Conservation (phyloP, 768 basidiomycete genomes). For the Botryobasidium botryosum region DNA sequence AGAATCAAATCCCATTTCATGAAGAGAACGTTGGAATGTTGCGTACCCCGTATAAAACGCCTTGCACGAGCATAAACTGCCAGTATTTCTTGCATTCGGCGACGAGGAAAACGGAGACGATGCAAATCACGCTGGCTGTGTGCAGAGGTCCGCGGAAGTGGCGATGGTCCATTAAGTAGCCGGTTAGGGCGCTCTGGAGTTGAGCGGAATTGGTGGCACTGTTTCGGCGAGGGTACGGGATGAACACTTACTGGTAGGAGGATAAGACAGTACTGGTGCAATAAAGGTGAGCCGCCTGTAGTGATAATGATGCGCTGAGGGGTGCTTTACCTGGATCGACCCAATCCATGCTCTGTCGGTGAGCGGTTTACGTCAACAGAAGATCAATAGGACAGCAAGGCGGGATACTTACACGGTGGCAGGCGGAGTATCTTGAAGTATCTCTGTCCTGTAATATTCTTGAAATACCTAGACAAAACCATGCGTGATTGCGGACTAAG, state of each 20-base stretch:
- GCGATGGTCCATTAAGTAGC: constrained; percentile 59
- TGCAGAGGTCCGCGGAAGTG: constrained; percentile 37
- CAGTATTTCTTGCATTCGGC: constrained; percentile 59
- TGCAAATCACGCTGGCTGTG: constrained; percentile 31
- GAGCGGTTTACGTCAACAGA: no score
- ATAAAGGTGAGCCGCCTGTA: neutral
- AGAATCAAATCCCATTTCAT: no score
- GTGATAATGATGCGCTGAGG: neutral
- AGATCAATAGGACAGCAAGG: no score
- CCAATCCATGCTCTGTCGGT: constrained; percentile 63
- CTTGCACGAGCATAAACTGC: constrained; percentile 67
- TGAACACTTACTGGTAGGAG: constrained; percentile 13
- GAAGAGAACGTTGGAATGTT: no score
- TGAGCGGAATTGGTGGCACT: constrained; percentile 33
- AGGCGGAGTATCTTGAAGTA: constrained; percentile 33
- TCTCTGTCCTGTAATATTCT: constrained; percentile 43
- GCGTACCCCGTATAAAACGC: constrained; percentile 45
- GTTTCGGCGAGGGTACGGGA: neutral
- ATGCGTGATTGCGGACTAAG: no score
- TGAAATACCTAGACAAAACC: constrained; percentile 40
- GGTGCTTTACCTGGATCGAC: constrained; percentile 39
- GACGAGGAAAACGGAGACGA: constrained; percentile 43
- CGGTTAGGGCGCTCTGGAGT: constrained; percentile 35
- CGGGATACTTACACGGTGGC: constrained; percentile 45
- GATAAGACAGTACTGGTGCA: constrained; percentile 14